phyloP scores from a whole-genome alignment of 1,284 basidiomycete species.

The Termitomyces sp. region DNA sequence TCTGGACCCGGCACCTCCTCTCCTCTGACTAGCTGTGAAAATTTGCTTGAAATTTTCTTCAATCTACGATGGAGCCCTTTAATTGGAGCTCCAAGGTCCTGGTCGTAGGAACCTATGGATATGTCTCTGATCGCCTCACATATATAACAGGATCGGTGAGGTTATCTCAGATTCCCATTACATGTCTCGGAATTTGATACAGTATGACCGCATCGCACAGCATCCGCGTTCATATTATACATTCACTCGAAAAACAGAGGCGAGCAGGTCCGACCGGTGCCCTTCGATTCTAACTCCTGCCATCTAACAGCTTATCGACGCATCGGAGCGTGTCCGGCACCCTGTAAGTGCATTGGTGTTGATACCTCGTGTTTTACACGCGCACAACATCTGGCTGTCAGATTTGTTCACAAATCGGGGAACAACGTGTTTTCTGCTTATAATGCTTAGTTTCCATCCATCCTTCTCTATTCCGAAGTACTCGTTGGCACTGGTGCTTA shows the following conservation, averaged over 20 bases:
- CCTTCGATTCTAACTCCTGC: conserved; percentile 7
- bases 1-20: not conserved
- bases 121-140: conserved; percentile 7
- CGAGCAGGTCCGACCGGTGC: not conserved
- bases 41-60: not conserved
- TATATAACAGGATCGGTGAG: conserved; percentile 7
- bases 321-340: conserved; percentile 19
- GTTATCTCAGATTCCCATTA: conserved; percentile 9
- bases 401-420: conserved; percentile 34
- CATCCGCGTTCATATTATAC: conserved; percentile 4
- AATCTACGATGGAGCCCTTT: not conserved
- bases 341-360: conserved; percentile 24
- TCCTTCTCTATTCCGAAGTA: conserved; percentile 32
- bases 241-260: not conserved
- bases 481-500: conserved; percentile 40
- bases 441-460: conserved; percentile 21
- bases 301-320: conserved; percentile 17
- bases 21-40: not conserved
- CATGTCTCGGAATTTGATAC: conserved; percentile 10
- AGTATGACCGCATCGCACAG: conserved; percentile 5
- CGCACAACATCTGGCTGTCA: conserved; percentile 45
- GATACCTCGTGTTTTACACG: conserved; percentile 61
- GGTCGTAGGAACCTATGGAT: not conserved
- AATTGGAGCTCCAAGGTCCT: not conserved
- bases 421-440: conserved; percentile 18